These are phyloP conservation scores for Sabuloglossum arenarium DNA, from an alignment of 495 filamentous ascomycete species.

Conservation along the genomic window DNA sequence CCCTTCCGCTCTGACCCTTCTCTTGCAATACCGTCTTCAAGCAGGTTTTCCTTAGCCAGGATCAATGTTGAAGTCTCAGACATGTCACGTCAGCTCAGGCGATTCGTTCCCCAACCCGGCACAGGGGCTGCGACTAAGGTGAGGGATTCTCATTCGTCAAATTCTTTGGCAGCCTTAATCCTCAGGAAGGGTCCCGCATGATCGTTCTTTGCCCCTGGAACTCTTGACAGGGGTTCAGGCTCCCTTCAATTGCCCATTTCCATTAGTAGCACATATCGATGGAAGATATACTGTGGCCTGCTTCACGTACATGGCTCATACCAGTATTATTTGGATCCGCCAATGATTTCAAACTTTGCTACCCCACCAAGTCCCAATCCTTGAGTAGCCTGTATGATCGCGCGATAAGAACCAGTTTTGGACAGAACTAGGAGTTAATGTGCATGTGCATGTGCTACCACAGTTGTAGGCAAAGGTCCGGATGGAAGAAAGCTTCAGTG, in stretches of 20 bases:
- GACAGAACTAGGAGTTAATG: too few relatives aligned
- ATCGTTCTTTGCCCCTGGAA: background rate
- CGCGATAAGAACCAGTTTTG: too few relatives aligned
- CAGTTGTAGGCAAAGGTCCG: too few relatives aligned
- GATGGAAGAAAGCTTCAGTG: too few relatives aligned
- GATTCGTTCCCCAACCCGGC: background rate
- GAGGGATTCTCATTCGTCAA: background rate
- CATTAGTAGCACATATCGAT: background rate
- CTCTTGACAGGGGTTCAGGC: background rate
- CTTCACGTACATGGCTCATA: too few relatives aligned
- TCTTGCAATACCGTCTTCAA: background rate
- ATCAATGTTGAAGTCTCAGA: background rate
- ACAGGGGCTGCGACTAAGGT: background rate
- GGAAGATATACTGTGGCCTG: too few relatives aligned
- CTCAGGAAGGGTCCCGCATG: background rate
- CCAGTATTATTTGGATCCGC: too few relatives aligned
- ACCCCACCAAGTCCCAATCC: too few relatives aligned
- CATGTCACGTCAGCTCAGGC: background rate
- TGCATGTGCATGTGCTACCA: too few relatives aligned
- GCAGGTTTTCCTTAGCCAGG: background rate
- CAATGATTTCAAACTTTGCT: too few relatives aligned
- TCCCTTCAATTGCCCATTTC: background rate
- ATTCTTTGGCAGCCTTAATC: background rate
- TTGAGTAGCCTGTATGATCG: too few relatives aligned
- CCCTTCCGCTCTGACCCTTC: background rate